These are phyloP conservation scores for Vigna radiata DNA, from an alignment of 306 rosid species.

Conservation along the genomic window DNA sequence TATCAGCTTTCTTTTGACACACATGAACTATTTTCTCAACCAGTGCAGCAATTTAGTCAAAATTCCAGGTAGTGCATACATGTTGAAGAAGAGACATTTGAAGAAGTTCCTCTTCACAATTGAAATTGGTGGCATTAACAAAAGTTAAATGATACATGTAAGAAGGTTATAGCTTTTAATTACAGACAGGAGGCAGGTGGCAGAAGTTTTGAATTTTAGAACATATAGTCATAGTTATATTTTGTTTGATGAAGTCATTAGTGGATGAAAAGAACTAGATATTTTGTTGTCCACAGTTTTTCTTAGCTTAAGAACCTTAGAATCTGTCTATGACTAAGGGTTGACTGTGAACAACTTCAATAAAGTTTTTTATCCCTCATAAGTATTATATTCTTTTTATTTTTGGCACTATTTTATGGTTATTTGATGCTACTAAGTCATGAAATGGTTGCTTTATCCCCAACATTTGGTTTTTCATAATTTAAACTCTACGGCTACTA, in stretches of 20 bases:
- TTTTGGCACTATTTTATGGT: too few species aligned
- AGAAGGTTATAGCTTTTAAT: constrained; percentile 40
- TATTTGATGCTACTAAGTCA: too few species aligned
- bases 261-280: constrained; percentile 8
- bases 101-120: constrained; percentile 33
- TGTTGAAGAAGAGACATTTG: constrained; percentile 33
- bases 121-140: constrained; percentile 43
- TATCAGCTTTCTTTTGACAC: constrained; percentile 39
- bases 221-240: not conserved
- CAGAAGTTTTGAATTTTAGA: constrained; percentile 33
- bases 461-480: too few species aligned
- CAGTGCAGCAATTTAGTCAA: constrained; percentile 35
- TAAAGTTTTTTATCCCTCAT: too few species aligned
- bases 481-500: too few species aligned
- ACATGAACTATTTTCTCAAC: constrained; percentile 21
- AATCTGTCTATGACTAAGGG: too few species aligned
- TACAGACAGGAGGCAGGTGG: constrained; percentile 35
- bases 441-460: too few species aligned
- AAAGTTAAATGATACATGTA: constrained; percentile 42
- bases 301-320: constrained; percentile 13
- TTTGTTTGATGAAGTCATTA: constrained; percentile 36
- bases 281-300: not conserved
- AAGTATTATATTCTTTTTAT: too few species aligned
- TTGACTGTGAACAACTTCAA: too few species aligned
- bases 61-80: constrained; percentile 37